Evolutionary conservation across 176 grass and related monocot species (phyloP).

Genomic region (Dendrocalamus sinicus): DNA sequence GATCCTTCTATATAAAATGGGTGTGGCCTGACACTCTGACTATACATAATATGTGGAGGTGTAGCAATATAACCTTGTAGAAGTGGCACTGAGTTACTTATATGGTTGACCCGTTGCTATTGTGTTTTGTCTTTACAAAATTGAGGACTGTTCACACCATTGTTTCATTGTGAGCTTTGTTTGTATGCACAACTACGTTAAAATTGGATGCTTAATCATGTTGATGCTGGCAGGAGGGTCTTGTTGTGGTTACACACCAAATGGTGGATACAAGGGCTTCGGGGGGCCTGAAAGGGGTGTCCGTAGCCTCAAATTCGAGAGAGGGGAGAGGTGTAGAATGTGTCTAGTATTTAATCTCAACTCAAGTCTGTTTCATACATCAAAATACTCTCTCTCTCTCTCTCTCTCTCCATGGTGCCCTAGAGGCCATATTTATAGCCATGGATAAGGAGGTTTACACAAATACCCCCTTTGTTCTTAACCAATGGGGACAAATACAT

Average conservation of each 20-base stretch:
- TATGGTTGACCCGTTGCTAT: constrained; percentile 11
- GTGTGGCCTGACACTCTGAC: not conserved
- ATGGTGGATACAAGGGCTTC: too few relatives aligned
- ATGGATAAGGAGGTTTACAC: too few relatives aligned
- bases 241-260: not conserved
- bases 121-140: constrained; percentile 12
- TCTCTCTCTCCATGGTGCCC: too few relatives aligned
- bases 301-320: too few relatives aligned
- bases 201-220: constrained; percentile 31
- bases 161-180: constrained; percentile 22
- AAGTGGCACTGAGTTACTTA: not conserved
- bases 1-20: not conserved
- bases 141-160: constrained; percentile 9
- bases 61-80: constrained; percentile 15
- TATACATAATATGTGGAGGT: not conserved
- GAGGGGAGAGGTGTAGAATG: too few relatives aligned
- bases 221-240: constrained; percentile 69
- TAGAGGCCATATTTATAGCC: too few relatives aligned
- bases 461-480: too few relatives aligned
- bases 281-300: too few relatives aligned
- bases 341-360: too few relatives aligned
- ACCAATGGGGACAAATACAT: too few relatives aligned
- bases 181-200: constrained; percentile 17
- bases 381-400: too few relatives aligned
- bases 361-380: too few relatives aligned